Percentiles rank a stretch among this genome's conserved stretches.
Conservation (phyloP, 116 monocot species). For the Zostera marina region DNA sequence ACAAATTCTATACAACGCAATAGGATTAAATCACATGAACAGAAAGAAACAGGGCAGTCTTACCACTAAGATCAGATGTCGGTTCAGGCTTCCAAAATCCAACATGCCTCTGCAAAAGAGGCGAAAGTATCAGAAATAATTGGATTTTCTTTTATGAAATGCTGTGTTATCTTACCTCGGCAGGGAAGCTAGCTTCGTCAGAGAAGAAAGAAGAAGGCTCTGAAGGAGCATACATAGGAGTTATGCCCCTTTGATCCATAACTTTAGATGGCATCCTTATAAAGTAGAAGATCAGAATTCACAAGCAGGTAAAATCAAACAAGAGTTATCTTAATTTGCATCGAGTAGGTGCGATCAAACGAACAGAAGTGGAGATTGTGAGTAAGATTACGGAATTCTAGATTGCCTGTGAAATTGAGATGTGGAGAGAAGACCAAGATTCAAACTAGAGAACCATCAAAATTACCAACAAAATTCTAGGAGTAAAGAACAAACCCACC, state of each 20-base stretch:
- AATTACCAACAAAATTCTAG: no score
- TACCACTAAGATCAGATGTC: conserved; percentile 25
- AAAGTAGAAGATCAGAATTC: neutral
- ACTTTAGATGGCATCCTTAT: conserved; percentile 25
- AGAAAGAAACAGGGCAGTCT: conserved; percentile 7
- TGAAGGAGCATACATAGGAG: conserved; percentile 12
- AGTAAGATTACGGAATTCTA: no score
- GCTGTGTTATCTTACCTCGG: conserved; percentile 13
- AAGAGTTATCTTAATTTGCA: neutral
- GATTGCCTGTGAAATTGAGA: no score
- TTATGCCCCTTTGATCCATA: conserved; percentile 26
- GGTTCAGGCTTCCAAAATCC: conserved; percentile 32
- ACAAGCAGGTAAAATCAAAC: neutral
- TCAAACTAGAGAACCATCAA: no score
- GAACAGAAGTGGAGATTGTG: no score
- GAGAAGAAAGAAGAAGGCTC: conserved; percentile 21
- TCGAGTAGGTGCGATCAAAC: neutral
- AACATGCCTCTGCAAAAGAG: conserved; percentile 28
- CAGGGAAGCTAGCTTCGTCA: conserved; percentile 17
- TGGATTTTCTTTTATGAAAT: neutral
- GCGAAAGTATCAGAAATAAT: neutral
- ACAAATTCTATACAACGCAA: neutral
- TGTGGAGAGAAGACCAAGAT: no score
- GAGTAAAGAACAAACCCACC: no score
- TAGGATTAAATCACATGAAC: neutral